Percentiles rank a stretch among this genome's conserved stretches.
Evolutionary conservation across 2,329 filamentous ascomycete species (phyloP).

Genomic region (Exophiala sp.): DNA sequence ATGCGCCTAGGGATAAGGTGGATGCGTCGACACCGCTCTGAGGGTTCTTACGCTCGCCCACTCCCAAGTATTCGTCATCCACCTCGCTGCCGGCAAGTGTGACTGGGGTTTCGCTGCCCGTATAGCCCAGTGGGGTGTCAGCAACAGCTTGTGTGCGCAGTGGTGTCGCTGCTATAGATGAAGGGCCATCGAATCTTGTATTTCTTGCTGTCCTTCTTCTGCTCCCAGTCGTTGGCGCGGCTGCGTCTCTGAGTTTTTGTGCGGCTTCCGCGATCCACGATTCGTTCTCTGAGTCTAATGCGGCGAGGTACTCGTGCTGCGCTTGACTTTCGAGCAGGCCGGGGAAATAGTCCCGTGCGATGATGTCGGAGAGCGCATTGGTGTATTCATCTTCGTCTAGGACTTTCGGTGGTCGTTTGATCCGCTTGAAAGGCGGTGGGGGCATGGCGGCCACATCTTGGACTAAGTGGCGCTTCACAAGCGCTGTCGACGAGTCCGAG

Average conservation of each 20-base stretch:
- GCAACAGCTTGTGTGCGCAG: constrained; percentile 2
- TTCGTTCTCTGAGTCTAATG: constrained; percentile 77
- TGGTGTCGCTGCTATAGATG: constrained; percentile 8
- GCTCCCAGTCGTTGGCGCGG: constrained; percentile 66
- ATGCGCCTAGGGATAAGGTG: constrained; percentile 75
- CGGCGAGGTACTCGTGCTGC: constrained; percentile 89
- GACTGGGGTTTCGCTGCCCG: constrained; percentile 57
- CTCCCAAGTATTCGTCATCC: constrained; percentile 40
- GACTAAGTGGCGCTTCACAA: constrained; percentile 11
- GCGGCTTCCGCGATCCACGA: constrained; percentile 84
- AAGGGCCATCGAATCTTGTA: constrained; percentile 24
- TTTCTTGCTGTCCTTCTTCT: constrained; percentile 30
- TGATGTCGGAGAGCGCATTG: constrained; percentile 85
- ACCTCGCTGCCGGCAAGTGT: constrained; percentile 33
- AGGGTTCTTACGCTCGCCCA: constrained; percentile 31
- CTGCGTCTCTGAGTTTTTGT: constrained; percentile 67
- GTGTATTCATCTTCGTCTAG: constrained; percentile 95
- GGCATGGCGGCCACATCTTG: constrained; percentile 69
- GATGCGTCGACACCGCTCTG: constrained; percentile 58
- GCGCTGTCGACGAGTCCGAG: constrained; percentile 10
- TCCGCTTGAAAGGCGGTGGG: constrained; percentile 78
- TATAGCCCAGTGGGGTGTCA: constrained; percentile 27
- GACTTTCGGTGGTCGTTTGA: constrained; percentile 83
- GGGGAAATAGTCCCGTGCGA: constrained; percentile 94
- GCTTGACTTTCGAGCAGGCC: constrained; percentile 80